Base-by-base conservation (phyloP, 2,329 filamentous ascomycete genomes). In the Paraconiothyrium sp. region DNA sequence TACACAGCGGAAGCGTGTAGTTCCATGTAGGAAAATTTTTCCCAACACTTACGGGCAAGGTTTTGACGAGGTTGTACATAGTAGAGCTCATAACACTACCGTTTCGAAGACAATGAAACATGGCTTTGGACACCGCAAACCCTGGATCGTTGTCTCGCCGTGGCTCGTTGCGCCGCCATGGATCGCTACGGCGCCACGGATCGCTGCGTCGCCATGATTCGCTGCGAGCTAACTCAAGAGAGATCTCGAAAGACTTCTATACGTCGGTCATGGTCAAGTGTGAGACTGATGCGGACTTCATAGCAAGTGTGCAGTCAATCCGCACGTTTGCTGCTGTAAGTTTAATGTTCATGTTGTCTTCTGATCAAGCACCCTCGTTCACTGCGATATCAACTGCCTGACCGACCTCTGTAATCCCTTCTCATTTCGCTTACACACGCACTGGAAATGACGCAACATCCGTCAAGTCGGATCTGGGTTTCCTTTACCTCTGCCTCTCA, bases 321-420 rank as follows among this genome's bases (percentile, higher is more conserved):
- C 43, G 54, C 0, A 27, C 27, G 43, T 37, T 56, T 43, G 54
- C 43, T 56, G 54, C 54, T 56, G 54, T 56, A 34, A 56, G 54
- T 56, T 13, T 3, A 11, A 32, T 27, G 37, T 44, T 32, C 22
- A 39, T 22, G 30, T 30, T 49, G 4, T 11, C 20, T n/a, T 27
- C n/a, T 30, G 35, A 34, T 35, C 22, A 9, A 11, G 27, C 10
- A 50, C 35, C 4, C 35, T 49, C 46, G 3, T 50, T 51, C 46
- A 58, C 55, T 37, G n/a, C 37, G 13, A 37, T 24, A 50, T 51
- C 35, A 58, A 50, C 35, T 32, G 34, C 32, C 2, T 27, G 34
- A 24, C 20, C 49, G 24, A 32, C 39, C 11, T 13, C 34, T 22
- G 32, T 35, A 10, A 47, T 14, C 13, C 30, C 30, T 27, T 30